A percentile compares a stretch with the other conserved stretches of the same genome.
Evolutionary conservation across 257 asterid genomes (phyloP).

Genomic region (Scutellaria galericulata): DNA sequence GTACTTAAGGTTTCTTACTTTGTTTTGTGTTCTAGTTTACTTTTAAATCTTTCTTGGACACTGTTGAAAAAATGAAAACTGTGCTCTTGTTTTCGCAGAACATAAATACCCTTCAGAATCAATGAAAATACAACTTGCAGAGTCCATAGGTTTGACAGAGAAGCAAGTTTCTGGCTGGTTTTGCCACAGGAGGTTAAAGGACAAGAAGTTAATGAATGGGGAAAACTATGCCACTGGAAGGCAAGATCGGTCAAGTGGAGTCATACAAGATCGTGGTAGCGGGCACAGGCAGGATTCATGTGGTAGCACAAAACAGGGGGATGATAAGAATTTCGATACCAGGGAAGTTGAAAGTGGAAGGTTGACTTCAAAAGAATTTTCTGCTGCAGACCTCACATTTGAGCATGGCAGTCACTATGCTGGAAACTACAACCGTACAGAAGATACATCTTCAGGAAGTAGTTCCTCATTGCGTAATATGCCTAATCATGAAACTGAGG

Average conservation of each 20-base stretch:
- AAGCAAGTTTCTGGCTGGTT: slow-evolving; percentile 98
- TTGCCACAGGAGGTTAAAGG: slow-evolving; percentile 94
- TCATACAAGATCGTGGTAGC: slow-evolving; percentile 80
- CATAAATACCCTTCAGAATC: slow-evolving; percentile 82
- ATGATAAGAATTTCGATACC: slow-evolving; percentile 55
- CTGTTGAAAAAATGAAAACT: slow-evolving; percentile 11
- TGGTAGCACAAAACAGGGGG: slow-evolving; percentile 90
- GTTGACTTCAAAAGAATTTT: slow-evolving; percentile 50
- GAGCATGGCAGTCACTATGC: slow-evolving; percentile 62
- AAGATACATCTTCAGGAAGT: slow-evolving; percentile 78
- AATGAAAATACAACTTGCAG: slow-evolving; percentile 75
- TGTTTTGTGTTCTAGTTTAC: slow-evolving; percentile 20
- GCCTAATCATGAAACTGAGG: slow-evolving; percentile 48
- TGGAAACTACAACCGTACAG: slow-evolving; percentile 48
- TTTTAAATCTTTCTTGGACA: background rate
- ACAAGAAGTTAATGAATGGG: slow-evolving; percentile 62
- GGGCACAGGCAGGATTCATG: slow-evolving; percentile 95
- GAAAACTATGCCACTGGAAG: slow-evolving; percentile 50
- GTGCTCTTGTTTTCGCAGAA: slow-evolving; percentile 61
- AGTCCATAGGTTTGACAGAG: slow-evolving; percentile 82
- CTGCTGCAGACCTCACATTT: slow-evolving; percentile 58
- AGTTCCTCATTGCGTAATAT: slow-evolving; percentile 62
- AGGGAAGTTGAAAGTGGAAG: slow-evolving; percentile 84
- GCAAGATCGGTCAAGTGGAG: slow-evolving; percentile 83
- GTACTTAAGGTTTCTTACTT: slow-evolving; percentile 42